These are phyloP conservation scores for Fagopyrum esculentum DNA, from an alignment of 148 eudicot genomes.

Conservation along the genomic window DNA sequence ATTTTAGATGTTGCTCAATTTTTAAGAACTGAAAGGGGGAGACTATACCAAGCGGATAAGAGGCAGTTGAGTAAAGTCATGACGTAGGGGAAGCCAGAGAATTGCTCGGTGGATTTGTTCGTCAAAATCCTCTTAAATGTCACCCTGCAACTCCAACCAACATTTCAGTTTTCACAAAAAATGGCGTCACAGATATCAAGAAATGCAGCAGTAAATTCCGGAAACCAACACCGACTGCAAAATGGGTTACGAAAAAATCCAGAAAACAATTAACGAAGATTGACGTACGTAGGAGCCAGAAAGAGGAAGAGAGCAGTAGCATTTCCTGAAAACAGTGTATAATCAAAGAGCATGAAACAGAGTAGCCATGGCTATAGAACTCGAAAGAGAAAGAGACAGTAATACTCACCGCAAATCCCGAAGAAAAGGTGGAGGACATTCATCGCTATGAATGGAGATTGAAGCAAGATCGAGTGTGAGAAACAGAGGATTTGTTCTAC, in stretches of 20 bases:
- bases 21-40: neutral
- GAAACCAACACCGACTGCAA: neutral
- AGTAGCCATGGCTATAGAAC: slow-evolving; percentile 18
- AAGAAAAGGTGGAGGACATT: slow-evolving; percentile 33
- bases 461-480: neutral
- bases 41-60: slow-evolving; percentile 58
- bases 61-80: slow-evolving; percentile 84
- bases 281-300: slow-evolving; percentile 38
- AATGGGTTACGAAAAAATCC: neutral
- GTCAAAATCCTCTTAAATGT: slow-evolving; percentile 66
- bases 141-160: slow-evolving; percentile 30
- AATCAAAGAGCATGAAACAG: slow-evolving; percentile 4
- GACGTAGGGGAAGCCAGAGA: slow-evolving; percentile 68
- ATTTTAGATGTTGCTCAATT: no score
- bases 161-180: neutral
- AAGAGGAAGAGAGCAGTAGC: slow-evolving; percentile 48
- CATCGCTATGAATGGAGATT: slow-evolving; percentile 10
- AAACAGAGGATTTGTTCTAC: neutral
- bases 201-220: neutral
- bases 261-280: neutral
- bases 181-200: neutral
- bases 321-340: slow-evolving; percentile 31
- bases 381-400: neutral
- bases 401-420: slow-evolving; percentile 34
- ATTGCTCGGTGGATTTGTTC: slow-evolving; percentile 60